Percentiles rank a stretch among this genome's conserved stretches.
Evolutionary conservation across 345 rosid species (phyloP).

Genomic region (Streptanthus diversifolius): DNA sequence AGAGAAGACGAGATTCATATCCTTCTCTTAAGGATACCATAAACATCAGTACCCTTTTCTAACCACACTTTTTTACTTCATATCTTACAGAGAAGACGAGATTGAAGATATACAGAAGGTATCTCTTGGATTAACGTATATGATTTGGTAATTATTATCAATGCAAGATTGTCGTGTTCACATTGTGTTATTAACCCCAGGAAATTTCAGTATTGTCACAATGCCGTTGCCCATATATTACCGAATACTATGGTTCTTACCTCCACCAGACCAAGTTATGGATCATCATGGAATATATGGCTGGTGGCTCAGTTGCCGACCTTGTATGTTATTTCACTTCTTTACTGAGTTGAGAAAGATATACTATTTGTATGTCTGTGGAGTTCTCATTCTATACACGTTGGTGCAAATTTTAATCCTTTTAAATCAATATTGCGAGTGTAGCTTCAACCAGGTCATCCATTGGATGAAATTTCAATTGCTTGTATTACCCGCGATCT

Average conservation of each 20-base stretch:
- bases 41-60: conserved; percentile 15
- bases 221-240: conserved; percentile 92
- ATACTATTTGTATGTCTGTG: conserved; percentile 1
- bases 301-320: conserved; percentile 99
- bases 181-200: conserved; percentile 41
- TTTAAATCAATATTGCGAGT: conserved; percentile 13
- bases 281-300: conserved; percentile 99
- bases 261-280: conserved; percentile 96
- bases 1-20: too few relatives aligned
- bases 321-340: conserved; percentile 65
- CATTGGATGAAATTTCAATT: conserved; percentile 90
- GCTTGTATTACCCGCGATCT: conserved; percentile 88
- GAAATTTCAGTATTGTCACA: conserved; percentile 96
- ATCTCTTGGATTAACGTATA: conserved; percentile 23
- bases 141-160: not conserved
- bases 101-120: conserved; percentile 99
- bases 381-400: not conserved
- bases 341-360: conserved; percentile 9
- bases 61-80: conserved; percentile 26
- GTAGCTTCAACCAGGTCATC: conserved; percentile 94
- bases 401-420: conserved; percentile 13
- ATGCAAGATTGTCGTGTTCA: conserved; percentile 28
- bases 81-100: conserved; percentile 83
- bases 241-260: conserved; percentile 94
- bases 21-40: conserved; percentile 7